Base-by-base conservation (phyloP, 805 yeast species). In the Suhomyces pyralidae region DNA sequence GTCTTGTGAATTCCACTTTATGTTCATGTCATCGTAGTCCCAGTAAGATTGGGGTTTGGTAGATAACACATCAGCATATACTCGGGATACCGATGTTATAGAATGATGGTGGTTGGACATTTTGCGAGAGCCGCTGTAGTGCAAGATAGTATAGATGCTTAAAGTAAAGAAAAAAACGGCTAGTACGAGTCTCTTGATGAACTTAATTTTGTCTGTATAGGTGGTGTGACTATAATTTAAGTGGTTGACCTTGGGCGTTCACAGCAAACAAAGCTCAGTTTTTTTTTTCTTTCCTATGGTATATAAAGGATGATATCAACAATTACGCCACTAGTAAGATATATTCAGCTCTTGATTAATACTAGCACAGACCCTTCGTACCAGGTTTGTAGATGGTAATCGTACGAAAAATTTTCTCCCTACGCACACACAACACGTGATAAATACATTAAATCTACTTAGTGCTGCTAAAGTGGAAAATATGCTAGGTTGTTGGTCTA, bases 1-100 rank as follows among this genome's bases (percentile, higher is more conserved):
- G n/a, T 84, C 81, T 58, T 88, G 96, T 43, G 82, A 76, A 36
- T 94, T 91, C 97, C 97, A 91, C 58, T 82, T 82, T 56, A 92
- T 84, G 40, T 81, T 80, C 48, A 86, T 81, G 62, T 81, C 82
- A 58, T 81, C 85, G 56, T 77, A 67, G 71, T 92, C 97, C 93
- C 96, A 92, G 71, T 89, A 92, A 54, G 82, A 81, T 65, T 82
- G 84, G 34, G 96, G 92, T 70, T 88, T 86, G 48, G 80, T 72
- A 42, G 81, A 80, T 63, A 91, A 86, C 34, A 85, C 96, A 69
- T 90, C 88, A 15, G 90, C 81, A 63, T 90, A 91, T 12, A 92
- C 97, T 59, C 84, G 79, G 0, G 97, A 81, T 3, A 85, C 80
- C 9, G 90, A 84, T 42, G 79, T 56, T 40, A 67, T 73, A 7